Base-by-base conservation (phyloP, 2,329 filamentous ascomycete species). In the Thelonectria olida region DNA sequence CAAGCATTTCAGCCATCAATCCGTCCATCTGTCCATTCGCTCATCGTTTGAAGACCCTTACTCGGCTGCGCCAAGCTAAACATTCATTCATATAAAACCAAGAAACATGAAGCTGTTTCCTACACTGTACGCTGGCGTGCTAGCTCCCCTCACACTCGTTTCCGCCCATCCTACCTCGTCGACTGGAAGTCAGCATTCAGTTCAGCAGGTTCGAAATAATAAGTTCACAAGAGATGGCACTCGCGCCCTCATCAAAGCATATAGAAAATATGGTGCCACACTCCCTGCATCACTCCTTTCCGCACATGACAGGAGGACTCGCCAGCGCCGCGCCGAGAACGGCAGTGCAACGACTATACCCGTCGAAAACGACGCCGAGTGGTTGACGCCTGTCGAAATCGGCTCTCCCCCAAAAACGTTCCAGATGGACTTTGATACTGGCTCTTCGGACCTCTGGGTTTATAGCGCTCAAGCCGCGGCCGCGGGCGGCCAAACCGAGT, bases 391-490 rank as follows among this genome's bases (percentile, higher is more conserved):
- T 5, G 76, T 81, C 12, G 69, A 76, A 38, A 78, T 82, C n/a
- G 80, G 80, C 13, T 79, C 78, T 6, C 80, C 80, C 8, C 72
- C 78, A 4, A 78, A 82, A 66, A 79, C 75, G 1, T 70, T 82
- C 48, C 75, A 78, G 34, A 67, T 83, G 49, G 76, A 81, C 65
- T 80, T 83, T 47, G 80, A 83, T 58, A 83, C 81, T 1, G 81
- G 80, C 1, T 82, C 80, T 2, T 78, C 79, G 10, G 80, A 83
- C 57, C 72, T 82, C 22, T 82, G 81, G 81, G 81, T 84, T 1
- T 82, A 82, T 66, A 81, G 78, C 55, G 77, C 80, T 23, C 77
- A 80, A 49, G 80, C 79, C 34, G 73, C 75, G 49, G 71, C 79
- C 25, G 70, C 78, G 10, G 72, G 73, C 15, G 79, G 78, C 0